Base-by-base conservation (phyloP, 768 basidiomycete species). In the Rubroboletus pulcherrimus region DNA sequence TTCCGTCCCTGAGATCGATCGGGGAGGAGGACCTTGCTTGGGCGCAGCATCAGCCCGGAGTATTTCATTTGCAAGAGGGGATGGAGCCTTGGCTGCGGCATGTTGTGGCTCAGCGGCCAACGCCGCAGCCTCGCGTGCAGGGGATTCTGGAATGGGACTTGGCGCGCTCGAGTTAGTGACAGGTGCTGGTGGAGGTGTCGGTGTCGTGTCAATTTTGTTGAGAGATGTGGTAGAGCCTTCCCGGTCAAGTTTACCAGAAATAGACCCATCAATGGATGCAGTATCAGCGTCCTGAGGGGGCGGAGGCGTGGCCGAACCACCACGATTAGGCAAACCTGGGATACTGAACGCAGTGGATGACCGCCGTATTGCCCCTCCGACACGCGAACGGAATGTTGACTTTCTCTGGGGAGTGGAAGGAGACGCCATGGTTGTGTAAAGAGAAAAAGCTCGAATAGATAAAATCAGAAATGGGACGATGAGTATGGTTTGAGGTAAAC, bases 71-170 rank as follows among this genome's bases (percentile, higher is more conserved):
- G 71, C 66, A 30, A 81, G 73, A 26, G 80, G 79, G 24, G 83
- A 81, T 30, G 74, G 75, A 0, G 70, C 77, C 37, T 69, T 69
- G 24, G 63, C 58, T 14, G 56, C 53, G 9, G 63, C 53, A 21
- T 64, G 60, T 17, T 54, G 55, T 8, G 65, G 61, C 31, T 72
- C 73, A 9, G 71, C 64, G 14, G 70, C 68, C 31, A 73, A 57
- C 4, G 73, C 78, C 14, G 76, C 81, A 9, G 75, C 78, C 62
- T 85, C 84, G 26, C 84, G 78, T 8, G 77, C 78, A 30, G 87
- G 86, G 3, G 85, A 87, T 65, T 90, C 88, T 1, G 81, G 76
- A 55, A 90, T 87, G 4, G 88, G 86, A 57, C 83, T 85, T 11
- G 85, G 84, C 12, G 74, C 65, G 15, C 58, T 65, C 31, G 60